phyloP scores from a whole-genome alignment of 2,329 filamentous ascomycete genomes.

The Fusarium succisae region DNA sequence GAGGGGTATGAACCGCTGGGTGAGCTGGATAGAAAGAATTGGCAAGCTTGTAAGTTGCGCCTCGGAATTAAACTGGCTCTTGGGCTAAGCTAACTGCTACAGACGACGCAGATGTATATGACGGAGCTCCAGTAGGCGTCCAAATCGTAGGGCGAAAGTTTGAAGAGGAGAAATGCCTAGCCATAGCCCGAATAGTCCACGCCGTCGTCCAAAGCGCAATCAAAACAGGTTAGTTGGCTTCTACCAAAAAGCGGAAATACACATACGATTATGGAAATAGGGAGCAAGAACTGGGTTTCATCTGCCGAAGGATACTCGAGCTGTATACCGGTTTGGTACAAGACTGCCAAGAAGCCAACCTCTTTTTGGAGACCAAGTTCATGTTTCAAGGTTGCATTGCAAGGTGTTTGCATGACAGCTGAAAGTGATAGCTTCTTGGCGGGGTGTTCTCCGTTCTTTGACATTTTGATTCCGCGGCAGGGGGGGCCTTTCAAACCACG shows the following conservation, averaged over 20 bases:
- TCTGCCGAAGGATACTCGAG: not conserved
- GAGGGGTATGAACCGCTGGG: conserved; percentile 50
- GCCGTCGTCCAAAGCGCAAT: not conserved
- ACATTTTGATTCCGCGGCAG: not conserved
- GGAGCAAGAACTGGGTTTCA: not conserved
- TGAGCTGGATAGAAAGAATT: conserved; percentile 54
- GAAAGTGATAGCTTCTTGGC: not conserved
- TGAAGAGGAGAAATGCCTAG: conserved; percentile 32
- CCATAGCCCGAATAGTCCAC: not conserved
- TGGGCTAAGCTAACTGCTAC: not conserved
- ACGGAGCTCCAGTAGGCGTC: conserved; percentile 22
- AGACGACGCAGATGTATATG: conserved; percentile 17
- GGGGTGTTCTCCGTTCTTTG: not conserved
- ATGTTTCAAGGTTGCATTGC: not conserved
- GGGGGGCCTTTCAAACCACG: not conserved
- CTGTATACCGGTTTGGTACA: not conserved
- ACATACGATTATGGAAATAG: not conserved
- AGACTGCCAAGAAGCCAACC: not conserved
- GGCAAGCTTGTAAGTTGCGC: conserved; percentile 56
- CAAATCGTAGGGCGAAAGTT: conserved; percentile 27
- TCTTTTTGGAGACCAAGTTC: not conserved
- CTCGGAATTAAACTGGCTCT: no score
- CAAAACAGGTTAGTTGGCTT: not conserved
- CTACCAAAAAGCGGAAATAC: not conserved
- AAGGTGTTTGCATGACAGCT: not conserved